Evolutionary conservation across 1,284 basidiomycete genomes (phyloP), one percentile per base, ranked within the genome.

Genomic region (Testicularia cyperi): DNA sequence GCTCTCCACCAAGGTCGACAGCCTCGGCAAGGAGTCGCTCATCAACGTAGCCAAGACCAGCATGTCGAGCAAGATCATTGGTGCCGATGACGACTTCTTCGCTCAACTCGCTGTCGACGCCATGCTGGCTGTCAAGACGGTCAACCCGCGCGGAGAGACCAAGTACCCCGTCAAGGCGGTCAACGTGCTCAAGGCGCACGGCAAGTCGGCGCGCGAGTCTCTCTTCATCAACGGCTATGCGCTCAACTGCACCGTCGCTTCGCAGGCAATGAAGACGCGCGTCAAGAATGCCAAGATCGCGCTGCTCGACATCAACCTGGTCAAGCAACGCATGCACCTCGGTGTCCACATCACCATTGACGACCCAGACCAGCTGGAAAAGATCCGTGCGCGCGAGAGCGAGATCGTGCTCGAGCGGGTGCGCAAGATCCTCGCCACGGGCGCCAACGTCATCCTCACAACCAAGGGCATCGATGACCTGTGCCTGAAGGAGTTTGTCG

Each of bases 141-240:
- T 91, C 65, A 98, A 98, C 79, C 81, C 86, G 56, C 86, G 92
- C 48, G 95, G 95, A 26, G 95, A 99, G 79, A 88, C 88, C 76
- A 98, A 96, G 80, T 99, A 98, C 80, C 95, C 95, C 7, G 95
- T 98, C 69, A 98, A 99, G 80, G 95, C 95, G 2, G 95, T 99
- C 63, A 99, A 99, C 75, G 85, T 98, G n/a, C 83, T 99, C 70
- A 99, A 99, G 79, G 95, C 95, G 8, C 95, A 99, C 75, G 95
- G 95, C 51, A 87, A 86, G 79, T 94, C 90, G 77, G 91, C 92
- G 19, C 84, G 92, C 61, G 95, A 99, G 78, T 96, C 92, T 27
- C 78, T 97, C 60, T 92, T 89, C 75, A 88, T 99, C 54, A 90
- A 90, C 73, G 95, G 95, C 33, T 99, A 98, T 80, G 95, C 95